Conservation (phyloP, 1,284 basidiomycete species). For the Austropuccinia psidii region DNA sequence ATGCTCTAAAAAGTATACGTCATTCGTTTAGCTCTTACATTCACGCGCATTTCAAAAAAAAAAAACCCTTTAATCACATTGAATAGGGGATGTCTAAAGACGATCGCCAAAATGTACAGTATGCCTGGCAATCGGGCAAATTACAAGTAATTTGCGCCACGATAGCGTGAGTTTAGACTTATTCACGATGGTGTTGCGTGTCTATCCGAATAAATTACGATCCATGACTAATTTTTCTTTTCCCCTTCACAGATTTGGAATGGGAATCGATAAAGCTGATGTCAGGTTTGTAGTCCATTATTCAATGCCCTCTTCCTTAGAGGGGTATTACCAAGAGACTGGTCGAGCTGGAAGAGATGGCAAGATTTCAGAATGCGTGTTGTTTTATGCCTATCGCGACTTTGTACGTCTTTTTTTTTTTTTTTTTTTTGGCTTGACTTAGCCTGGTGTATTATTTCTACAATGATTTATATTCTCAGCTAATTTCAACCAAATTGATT, state of each 20-base stretch:
- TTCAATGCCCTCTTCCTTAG: constrained; percentile 56
- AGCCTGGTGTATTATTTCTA: too few relatives aligned
- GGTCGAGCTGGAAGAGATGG: constrained; percentile 75
- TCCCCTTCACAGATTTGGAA: constrained; percentile 59
- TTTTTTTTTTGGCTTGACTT: not conserved
- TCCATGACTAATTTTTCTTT: too few relatives aligned
- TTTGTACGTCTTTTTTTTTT: constrained; percentile 9
- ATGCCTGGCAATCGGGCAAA: constrained; percentile 65
- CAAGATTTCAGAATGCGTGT: constrained; percentile 57
- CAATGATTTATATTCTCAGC: too few relatives aligned
- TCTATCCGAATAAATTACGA: too few relatives aligned
- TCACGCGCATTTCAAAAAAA: too few relatives aligned
- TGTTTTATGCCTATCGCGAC: constrained; percentile 43
- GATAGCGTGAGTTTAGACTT: constrained; percentile 43
- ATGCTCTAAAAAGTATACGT: too few relatives aligned
- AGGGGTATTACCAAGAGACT: constrained; percentile 66
- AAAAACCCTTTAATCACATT: too few relatives aligned
- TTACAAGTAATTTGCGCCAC: constrained; percentile 86
- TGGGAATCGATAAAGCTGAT: constrained; percentile 91
- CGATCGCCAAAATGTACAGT: constrained; percentile 62
- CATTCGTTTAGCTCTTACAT: too few relatives aligned
- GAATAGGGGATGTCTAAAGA: constrained; percentile 54
- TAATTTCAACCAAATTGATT: too few relatives aligned
- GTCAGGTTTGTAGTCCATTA: constrained; percentile 73
- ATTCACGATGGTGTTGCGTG: too few relatives aligned